These are phyloP conservation scores for Sindora glabra DNA, from an alignment of 306 rosid species.

Conservation along the genomic window DNA sequence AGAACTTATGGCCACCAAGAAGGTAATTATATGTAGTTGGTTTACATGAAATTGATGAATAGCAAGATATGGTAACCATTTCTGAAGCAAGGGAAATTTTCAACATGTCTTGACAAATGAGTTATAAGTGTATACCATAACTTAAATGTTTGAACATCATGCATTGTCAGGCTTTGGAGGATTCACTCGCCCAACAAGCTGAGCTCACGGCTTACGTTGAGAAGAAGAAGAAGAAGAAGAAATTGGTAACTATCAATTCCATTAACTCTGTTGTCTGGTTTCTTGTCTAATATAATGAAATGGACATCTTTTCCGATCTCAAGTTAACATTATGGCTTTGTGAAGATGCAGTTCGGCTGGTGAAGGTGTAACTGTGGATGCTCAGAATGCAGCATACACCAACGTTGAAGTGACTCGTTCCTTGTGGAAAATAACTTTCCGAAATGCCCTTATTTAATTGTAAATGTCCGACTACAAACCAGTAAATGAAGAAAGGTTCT, in stretches of 20 bases:
- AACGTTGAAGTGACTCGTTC: background rate
- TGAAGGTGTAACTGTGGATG: conserved; percentile 2
- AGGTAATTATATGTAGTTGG: conserved; percentile 30
- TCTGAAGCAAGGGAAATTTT: too few species aligned
- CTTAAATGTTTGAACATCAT: too few species aligned
- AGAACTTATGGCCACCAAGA: conserved; percentile 62
- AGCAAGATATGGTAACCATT: too few species aligned
- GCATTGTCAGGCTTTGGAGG: conserved; percentile 63
- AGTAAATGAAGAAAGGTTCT: too few species aligned
- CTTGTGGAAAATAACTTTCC: background rate
- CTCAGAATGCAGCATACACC: background rate
- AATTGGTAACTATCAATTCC: conserved; percentile 35
- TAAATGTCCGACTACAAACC: too few species aligned
- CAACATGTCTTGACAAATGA: too few species aligned
- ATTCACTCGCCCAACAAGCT: conserved; percentile 52
- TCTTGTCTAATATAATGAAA: background rate
- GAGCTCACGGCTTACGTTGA: conserved; percentile 62
- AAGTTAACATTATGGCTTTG: background rate
- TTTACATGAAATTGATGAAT: too few species aligned
- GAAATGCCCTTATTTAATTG: conserved; percentile 13
- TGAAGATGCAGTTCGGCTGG: conserved; percentile 51
- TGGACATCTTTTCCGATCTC: background rate
- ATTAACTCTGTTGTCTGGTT: background rate
- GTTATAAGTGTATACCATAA: too few species aligned
- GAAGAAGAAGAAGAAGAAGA: conserved; percentile 61